These are phyloP conservation scores for Hemileccinum rubropunctum DNA, from an alignment of 768 basidiomycete species.

Conservation along the genomic window DNA sequence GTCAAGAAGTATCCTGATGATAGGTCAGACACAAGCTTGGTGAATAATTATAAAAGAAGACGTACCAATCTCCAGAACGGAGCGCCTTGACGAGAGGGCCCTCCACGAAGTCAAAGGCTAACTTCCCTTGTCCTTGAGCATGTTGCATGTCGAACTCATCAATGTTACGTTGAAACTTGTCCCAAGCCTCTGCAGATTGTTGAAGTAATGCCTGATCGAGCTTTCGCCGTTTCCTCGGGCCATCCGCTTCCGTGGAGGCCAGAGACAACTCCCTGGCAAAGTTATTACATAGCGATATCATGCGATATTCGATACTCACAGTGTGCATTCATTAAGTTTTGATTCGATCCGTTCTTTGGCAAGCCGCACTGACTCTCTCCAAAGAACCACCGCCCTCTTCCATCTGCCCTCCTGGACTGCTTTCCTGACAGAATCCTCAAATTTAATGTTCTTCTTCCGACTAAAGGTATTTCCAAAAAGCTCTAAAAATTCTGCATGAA, in stretches of 20 bases:
- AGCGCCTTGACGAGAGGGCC: conserved; percentile 93
- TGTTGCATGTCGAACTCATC: conserved; percentile 85
- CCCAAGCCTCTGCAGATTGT: conserved; percentile 59
- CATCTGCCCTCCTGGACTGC: conserved; percentile 82
- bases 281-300: not conserved
- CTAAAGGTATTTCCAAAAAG: conserved; percentile 88
- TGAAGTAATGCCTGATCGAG: conserved; percentile 43
- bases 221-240: conserved; percentile 71
- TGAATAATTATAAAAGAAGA: conserved; percentile 3
- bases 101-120: conserved; percentile 94
- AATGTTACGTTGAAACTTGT: conserved; percentile 61
- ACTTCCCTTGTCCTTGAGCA: conserved; percentile 82
- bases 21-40: conserved; percentile 1
- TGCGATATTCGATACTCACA: conserved; percentile 16
- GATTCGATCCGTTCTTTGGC: conserved; percentile 61
- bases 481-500: conserved; percentile 74
- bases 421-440: conserved; percentile 76
- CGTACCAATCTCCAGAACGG: conserved; percentile 86
- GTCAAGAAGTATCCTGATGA: conserved; percentile 83
- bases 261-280: conserved; percentile 16
- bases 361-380: conserved; percentile 73
- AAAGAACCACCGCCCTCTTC: conserved; percentile 78
- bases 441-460: conserved; percentile 83
- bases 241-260: conserved; percentile 37
- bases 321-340: conserved; percentile 29